Evolutionary conservation across 306 rosid species (phyloP), one percentile per base, ranked within the genome.

Genomic region (Ochetophila trinervis): DNA sequence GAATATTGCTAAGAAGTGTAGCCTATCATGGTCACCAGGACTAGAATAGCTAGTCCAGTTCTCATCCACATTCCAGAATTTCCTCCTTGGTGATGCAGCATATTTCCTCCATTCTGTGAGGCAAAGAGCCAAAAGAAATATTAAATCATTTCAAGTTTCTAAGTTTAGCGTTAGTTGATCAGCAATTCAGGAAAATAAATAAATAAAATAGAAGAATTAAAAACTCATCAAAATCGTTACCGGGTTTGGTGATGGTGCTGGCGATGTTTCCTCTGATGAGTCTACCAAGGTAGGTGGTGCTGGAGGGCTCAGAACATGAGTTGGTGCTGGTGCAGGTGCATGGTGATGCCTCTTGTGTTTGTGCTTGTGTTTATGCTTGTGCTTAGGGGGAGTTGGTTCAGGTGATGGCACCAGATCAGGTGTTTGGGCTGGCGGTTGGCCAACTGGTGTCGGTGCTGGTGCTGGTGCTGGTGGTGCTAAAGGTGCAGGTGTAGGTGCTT

Each of bases 201-300:
- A 50, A 49, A 57, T 30, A 40, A 12, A 2, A 2, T 8, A 34
- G 19, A 34, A 56, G 61, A 40, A 66, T 18, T 19, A 18, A n/a
- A 53, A 54, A 34, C 49, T 50, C 17, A 66, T 54, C 49, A 55
- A 64, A 69, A 63, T 64, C 52, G 63, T 78, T 89, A 91, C 98
- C 98, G 72, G 58, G 82, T 87, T 78, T 45, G 98, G 98, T 57
- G 98, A 77, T 70, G 98, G 98, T 42, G 95, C 96, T 8, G 98
- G 98, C 5, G 91, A 60, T 62, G 77, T 40, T 3, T 85, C 84
- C 49, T 77, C 80, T 6, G 85, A 65, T 23, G 87, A 63, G 20
- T 84, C 96, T 49, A 62, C 72, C 48, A 69, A 83, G 8, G 71
- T 70, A 27, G 95, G 96, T 44, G 98, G 98, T 12, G 98, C 96